Evolutionary conservation across 192 early-diverging fungal genomes (phyloP).

Genomic region (Haplosporangium gracile): DNA sequence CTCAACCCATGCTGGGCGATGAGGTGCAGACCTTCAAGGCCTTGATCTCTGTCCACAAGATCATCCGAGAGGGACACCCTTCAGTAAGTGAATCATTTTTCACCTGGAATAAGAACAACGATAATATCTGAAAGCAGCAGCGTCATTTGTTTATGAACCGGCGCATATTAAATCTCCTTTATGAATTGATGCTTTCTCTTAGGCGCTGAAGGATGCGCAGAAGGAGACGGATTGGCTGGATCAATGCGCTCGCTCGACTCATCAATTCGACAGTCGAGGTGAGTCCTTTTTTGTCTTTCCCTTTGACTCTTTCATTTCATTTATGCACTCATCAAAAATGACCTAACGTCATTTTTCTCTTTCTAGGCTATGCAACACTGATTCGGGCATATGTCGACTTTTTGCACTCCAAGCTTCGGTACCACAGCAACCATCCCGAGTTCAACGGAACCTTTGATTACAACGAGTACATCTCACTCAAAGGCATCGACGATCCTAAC

Average conservation of each 20-base stretch:
- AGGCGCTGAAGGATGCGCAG: slow-evolving; percentile 87
- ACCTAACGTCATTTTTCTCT: neutral
- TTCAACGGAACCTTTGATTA: slow-evolving; percentile 97
- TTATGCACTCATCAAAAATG: neutral
- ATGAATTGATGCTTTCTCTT: neutral
- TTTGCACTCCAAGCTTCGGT: slow-evolving; percentile 89
- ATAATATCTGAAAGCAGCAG: too few species aligned
- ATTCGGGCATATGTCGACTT: slow-evolving; percentile 92
- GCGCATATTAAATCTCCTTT: neutral
- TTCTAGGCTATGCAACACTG: slow-evolving; percentile 77
- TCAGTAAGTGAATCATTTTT: slow-evolving; percentile 60
- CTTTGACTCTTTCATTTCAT: neutral
- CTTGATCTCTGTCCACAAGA: slow-evolving; percentile 94
- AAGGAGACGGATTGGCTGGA: slow-evolving; percentile 87
- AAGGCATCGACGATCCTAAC: slow-evolving; percentile 96
- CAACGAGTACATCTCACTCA: slow-evolving; percentile 93
- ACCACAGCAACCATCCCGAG: slow-evolving; percentile 89
- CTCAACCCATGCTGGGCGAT: slow-evolving; percentile 87
- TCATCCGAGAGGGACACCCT: slow-evolving; percentile 91
- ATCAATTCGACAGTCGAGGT: slow-evolving; percentile 59
- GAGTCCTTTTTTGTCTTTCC: neutral
- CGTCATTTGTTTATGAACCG: neutral
- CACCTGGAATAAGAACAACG: neutral
- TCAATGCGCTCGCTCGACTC: slow-evolving; percentile 62
- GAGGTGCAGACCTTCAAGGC: slow-evolving; percentile 96